Percentiles rank a stretch among this genome's conserved stretches.
Conservation (phyloP, 768 basidiomycete genomes). For the Sarcodon sp. region DNA sequence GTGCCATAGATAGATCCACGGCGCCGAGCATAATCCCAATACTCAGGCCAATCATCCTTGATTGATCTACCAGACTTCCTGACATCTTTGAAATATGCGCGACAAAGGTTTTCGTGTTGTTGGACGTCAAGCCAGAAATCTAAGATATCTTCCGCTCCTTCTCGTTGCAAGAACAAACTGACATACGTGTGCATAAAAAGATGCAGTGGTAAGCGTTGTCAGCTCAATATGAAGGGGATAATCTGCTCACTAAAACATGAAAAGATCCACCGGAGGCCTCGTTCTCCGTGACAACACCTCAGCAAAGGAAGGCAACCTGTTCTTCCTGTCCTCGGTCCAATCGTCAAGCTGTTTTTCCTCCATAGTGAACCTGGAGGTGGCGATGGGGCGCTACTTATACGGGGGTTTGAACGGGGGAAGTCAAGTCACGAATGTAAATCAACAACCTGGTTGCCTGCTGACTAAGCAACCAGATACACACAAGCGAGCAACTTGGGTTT, state of each 20-base stretch:
- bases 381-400: not conserved
- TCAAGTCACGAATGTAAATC: not conserved
- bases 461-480: not conserved
- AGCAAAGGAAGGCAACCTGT: slow-evolving; percentile 75
- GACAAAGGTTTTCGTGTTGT: slow-evolving; percentile 97
- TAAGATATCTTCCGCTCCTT: slow-evolving; percentile 90
- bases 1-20: slow-evolving; percentile 91
- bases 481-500: not conserved
- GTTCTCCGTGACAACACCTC: slow-evolving; percentile 89
- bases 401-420: too few species aligned
- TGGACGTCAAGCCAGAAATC: slow-evolving; percentile 99
- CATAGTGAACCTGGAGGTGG: slow-evolving; percentile 10
- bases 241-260: slow-evolving; percentile 90
- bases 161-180: slow-evolving; percentile 91
- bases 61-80: slow-evolving; percentile 88
- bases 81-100: slow-evolving; percentile 98
- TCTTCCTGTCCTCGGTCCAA: slow-evolving; percentile 56
- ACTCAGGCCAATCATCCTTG: slow-evolving; percentile 97
- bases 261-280: slow-evolving; percentile 91
- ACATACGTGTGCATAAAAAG: not conserved
- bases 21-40: slow-evolving; percentile 87
- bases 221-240: slow-evolving; percentile 5
- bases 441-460: not conserved
- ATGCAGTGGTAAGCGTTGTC: not conserved
- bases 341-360: slow-evolving; percentile 38